Evolutionary conservation across 805 yeast species (phyloP).

Genomic region (Saccharomycopsis fodiens): DNA sequence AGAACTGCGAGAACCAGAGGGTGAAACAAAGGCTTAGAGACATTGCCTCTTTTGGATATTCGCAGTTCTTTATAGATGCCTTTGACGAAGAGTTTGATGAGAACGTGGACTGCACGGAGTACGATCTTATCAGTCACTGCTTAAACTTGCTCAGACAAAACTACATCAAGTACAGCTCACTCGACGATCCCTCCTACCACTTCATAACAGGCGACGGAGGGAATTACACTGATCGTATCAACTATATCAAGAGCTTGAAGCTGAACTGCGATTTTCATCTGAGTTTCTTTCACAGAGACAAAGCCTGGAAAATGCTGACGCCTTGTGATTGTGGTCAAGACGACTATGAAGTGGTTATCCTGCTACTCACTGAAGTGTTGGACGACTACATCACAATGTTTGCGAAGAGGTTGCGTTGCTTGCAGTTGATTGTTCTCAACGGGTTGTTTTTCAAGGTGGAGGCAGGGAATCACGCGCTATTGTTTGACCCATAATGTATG

Average conservation of each 20-base stretch:
- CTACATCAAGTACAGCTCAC: slow-evolving; percentile 15
- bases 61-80: slow-evolving; percentile 16
- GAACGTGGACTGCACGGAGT: slow-evolving; percentile 16
- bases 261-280: slow-evolving; percentile 9
- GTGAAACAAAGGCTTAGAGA: not conserved
- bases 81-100: slow-evolving; percentile 18
- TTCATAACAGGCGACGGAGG: slow-evolving; percentile 4
- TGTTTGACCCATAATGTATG: not conserved
- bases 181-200: slow-evolving; percentile 18
- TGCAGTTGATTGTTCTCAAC: slow-evolving; percentile 12
- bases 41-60: slow-evolving; percentile 16
- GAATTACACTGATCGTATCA: slow-evolving; percentile 1
- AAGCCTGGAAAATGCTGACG: slow-evolving; percentile 13
- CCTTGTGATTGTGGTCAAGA: slow-evolving; percentile 5
- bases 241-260: slow-evolving; percentile 11
- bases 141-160: slow-evolving; percentile 7
- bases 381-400: slow-evolving; percentile 7
- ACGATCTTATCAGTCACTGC: slow-evolving; percentile 12
- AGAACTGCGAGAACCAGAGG: not conserved
- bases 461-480: not conserved
- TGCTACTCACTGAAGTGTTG: slow-evolving; percentile 6
- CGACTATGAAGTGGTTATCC: slow-evolving; percentile 10
- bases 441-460: slow-evolving; percentile 13
- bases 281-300: slow-evolving; percentile 11
- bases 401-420: slow-evolving; percentile 1